phyloP scores from a whole-genome alignment of 331 rosid genomes.

The Saraca asoca region DNA sequence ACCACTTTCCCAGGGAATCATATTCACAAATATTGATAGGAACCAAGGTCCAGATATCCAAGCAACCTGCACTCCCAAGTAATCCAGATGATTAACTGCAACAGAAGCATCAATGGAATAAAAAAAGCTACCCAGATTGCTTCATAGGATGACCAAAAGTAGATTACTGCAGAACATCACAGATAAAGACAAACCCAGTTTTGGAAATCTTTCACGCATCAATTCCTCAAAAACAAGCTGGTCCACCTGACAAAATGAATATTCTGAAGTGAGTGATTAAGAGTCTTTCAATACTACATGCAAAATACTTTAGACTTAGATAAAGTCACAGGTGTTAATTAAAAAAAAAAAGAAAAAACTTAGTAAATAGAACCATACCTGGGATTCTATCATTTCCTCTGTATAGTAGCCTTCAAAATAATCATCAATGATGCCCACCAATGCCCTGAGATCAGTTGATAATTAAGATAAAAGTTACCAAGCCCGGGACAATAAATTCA shows the following conservation, averaged over 20 bases:
- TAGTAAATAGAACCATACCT: conserved; percentile 53
- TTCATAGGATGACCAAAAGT: conserved; percentile 32
- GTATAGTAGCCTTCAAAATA: conserved; percentile 87
- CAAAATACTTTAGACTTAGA: conserved; percentile 25
- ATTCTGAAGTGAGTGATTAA: conserved; percentile 16
- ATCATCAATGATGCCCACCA: conserved; percentile 84
- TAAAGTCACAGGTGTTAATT: conserved; percentile 10
- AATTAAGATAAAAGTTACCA: neutral
- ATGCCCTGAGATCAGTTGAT: conserved; percentile 60
- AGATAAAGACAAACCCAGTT: conserved; percentile 65
- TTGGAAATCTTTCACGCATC: conserved; percentile 86
- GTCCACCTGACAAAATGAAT: conserved; percentile 77
- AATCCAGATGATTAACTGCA: conserved; percentile 97
- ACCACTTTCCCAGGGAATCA: conserved; percentile 98
- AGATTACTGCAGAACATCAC: conserved; percentile 19
- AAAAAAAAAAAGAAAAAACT: neutral
- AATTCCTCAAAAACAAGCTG: conserved; percentile 92
- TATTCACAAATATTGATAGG: conserved; percentile 87
- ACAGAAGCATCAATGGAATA: conserved; percentile 47
- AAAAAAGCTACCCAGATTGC: conserved; percentile 33
- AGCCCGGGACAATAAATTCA: neutral
- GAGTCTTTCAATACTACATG: conserved; percentile 24
- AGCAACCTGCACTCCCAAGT: conserved; percentile 97
- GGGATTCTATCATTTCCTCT: conserved; percentile 94
- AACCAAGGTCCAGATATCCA: conserved; percentile 98